These are phyloP conservation scores for Paraglomus brasilianum DNA, from an alignment of 192 early-diverging fungal genomes.

Conservation along the genomic window DNA sequence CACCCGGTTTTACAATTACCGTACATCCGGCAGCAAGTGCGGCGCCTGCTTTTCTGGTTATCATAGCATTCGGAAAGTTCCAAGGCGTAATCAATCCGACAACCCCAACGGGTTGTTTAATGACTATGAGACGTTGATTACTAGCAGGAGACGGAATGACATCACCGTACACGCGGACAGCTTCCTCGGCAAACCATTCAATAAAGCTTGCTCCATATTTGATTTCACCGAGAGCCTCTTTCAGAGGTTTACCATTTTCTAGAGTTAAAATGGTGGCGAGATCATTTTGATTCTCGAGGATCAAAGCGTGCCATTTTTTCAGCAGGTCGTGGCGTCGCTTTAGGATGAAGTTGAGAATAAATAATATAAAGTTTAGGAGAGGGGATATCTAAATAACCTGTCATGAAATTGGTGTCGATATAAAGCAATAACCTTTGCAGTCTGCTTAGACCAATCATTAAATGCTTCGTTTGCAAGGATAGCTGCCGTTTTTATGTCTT, in stretches of 20 bases:
- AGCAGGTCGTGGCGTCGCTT: conserved; percentile 56
- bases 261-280: conserved; percentile 78
- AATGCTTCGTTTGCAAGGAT: conserved; percentile 60
- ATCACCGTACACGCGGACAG: conserved; percentile 74
- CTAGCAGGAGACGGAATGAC: conserved; percentile 62
- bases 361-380: not conserved
- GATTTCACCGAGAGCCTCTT: conserved; percentile 50
- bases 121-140: conserved; percentile 58
- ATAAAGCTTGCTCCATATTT: conserved; percentile 60
- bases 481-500: conserved; percentile 59
- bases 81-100: conserved; percentile 72
- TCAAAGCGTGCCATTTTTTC: conserved; percentile 63
- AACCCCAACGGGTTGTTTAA: conserved; percentile 80
- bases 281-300: conserved; percentile 68
- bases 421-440: conserved; percentile 46
- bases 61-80: conserved; percentile 86
- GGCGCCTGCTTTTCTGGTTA: conserved; percentile 71
- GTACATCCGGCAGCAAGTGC: conserved; percentile 79
- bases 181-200: conserved; percentile 87
- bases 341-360: conserved; percentile 12
- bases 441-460: conserved; percentile 57
- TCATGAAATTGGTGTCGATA: not conserved
- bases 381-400: too few species aligned
- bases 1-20: conserved; percentile 67
- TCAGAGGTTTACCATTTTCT: conserved; percentile 76